Evolutionary conservation across 768 basidiomycete species (phyloP), one percentile per base, ranked within the genome.

Genomic region (Lyophyllum semitale): DNA sequence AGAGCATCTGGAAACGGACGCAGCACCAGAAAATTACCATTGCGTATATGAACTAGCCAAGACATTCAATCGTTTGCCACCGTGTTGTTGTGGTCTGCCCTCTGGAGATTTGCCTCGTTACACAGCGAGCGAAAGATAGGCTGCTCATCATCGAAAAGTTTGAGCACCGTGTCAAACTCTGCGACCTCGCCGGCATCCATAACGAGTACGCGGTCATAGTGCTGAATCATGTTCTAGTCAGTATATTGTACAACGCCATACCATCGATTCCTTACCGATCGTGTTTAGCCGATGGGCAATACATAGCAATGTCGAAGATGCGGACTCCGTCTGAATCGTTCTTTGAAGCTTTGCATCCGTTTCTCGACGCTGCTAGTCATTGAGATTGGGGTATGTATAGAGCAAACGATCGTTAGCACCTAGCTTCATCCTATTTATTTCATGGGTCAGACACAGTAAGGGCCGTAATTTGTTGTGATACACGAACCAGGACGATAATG

Each of bases 121-220:
- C 89, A 91, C 22, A 89, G 78, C 3, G 82, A 81, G n/a, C 87
- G 76, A 76, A 90, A 90, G 48, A 89, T 84, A 1, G 87, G 88
- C 51, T 77, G 75, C 46, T 78, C 71, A 54, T 76, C 77, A 63
- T 86, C 81, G 61, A 83, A 84, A 3, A 91, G 79, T 56, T 77
- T 79, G 38, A 87, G 74, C 3, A 90, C 89, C 1, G 86, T 85
- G 68, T 90, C 89, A 63, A 83, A 89, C 68, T 91, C 89, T 9
- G 83, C 85, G 4, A 90, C 81, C 29, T 72, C 62, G 3, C 91
- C 89, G 23, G 76, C 71, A 59, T 88, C 84, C 85, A 93, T 87
- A 41, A 91, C 88, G 15, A 92, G 71, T 22, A 91, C 77, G 20
- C 83, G 77, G 62, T 89, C 86, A 59, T 86, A 89, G 62, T n/a